A percentile compares a stretch with the other conserved stretches of the same genome.
Conservation (phyloP, 2,329 filamentous ascomycete genomes). For the Hymenoscyphus linearis region DNA sequence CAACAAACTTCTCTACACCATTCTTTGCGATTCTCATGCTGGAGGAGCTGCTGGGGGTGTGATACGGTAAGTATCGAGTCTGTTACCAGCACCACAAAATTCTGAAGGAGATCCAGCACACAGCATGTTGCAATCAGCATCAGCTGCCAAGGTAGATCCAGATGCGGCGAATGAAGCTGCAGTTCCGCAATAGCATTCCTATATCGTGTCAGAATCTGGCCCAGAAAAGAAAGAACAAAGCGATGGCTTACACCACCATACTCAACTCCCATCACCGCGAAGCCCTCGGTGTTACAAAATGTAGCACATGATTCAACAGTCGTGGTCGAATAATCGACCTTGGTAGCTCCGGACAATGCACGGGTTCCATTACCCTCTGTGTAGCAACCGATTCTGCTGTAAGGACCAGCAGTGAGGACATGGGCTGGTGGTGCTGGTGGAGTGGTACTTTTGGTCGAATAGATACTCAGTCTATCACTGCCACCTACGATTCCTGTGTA, state of each 20-base stretch:
- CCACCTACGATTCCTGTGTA: conserved; percentile 9
- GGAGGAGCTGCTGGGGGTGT: neutral
- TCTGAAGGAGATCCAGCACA: conserved; percentile 26
- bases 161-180: conserved; percentile 4
- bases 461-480: conserved; percentile 22
- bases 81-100: conserved; percentile 25
- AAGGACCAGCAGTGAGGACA: conserved; percentile 3
- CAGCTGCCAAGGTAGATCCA: conserved; percentile 11
- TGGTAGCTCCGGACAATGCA: conserved; percentile 33
- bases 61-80: conserved; percentile 20
- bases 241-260: conserved; percentile 32
- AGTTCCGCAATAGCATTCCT: conserved; percentile 35
- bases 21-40: neutral
- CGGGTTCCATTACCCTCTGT: conserved; percentile 30
- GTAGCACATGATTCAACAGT: conserved; percentile 19
- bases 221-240: neutral
- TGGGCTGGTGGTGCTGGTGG: conserved; percentile 7
- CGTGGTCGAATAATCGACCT: conserved; percentile 6
- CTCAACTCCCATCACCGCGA: conserved; percentile 40
- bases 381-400: conserved; percentile 13
- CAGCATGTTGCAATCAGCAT: conserved; percentile 21
- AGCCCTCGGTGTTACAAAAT: conserved; percentile 20
- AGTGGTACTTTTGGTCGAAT: conserved; percentile 11
- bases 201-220: neutral
- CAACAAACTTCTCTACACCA: neutral